Evolutionary conservation across 345 rosid genomes (phyloP), one percentile per base, ranked within the genome.

Genomic region (Gossypium anomalum): DNA sequence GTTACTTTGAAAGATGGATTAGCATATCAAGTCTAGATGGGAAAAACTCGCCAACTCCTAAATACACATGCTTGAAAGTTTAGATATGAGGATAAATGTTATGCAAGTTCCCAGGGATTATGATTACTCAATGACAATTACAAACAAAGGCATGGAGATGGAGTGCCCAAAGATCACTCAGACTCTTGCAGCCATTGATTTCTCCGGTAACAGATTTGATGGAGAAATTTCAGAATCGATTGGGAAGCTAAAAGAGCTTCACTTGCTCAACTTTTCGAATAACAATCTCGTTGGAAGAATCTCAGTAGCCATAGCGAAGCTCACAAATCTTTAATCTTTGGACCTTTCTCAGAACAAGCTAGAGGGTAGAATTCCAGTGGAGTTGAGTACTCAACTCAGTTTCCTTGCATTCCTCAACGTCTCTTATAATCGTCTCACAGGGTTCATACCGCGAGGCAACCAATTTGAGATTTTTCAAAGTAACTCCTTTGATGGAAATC

Each of bases 1-100:
- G 44, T 15, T 63, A 60, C 56, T 77, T 77, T 23, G 2, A 70
- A 14, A 23, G 10, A 9, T 77, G 71, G 80, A 53, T 53, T 11
- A 17, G 22, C 16, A 53, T 77, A 56, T 41, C 19, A 43, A 38
- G 23, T 70, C 38, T 69, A 3, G 64, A 38, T 59, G 68, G 4
- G 9, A 7, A 16, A 16, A 12, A 47, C 7, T 43, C 38, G 9
- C 2, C 11, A 25, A 34, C 7, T 34, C 2, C 5, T 63, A 4
- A 7, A 7, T 51, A 70, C 60, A 23, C 60, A 23, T 70, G 25
- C 15, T 4, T 25, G 59, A 10, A 51, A 0, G 8, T 13, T 3
- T 47, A 1, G 2, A 15, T 48, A 12, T 15, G 23, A 15, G 2
- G 9, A 17, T 27, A 52, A 53, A 29, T 51, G 25, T 2, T 51